phyloP scores from a whole-genome alignment of 306 rosid species.

The Vicia faba region DNA sequence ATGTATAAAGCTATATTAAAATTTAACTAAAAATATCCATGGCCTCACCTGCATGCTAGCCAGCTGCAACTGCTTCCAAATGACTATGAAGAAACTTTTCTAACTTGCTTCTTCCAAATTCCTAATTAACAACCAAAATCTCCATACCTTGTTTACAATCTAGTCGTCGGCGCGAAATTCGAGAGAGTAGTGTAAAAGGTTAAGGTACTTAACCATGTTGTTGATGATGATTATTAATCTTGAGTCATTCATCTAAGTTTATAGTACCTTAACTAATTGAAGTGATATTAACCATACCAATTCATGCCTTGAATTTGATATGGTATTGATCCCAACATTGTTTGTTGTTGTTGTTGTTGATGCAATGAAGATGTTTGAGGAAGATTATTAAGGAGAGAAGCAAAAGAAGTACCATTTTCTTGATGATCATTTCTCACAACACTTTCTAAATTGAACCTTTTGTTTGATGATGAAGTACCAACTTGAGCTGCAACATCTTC shows the following conservation, averaged over 20 bases:
- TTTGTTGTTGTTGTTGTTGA: constrained; percentile 44
- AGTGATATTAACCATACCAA: constrained; percentile 56
- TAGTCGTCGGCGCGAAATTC: constrained; percentile 27
- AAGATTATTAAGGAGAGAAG: constrained; percentile 68
- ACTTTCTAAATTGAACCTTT: constrained; percentile 59
- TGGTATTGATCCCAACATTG: constrained; percentile 59
- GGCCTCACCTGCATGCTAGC: constrained; percentile 43
- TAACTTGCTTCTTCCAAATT: constrained; percentile 40
- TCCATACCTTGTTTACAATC: constrained; percentile 44
- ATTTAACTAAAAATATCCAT: constrained; percentile 48
- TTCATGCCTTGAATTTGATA: constrained; percentile 64
- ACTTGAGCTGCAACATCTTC: constrained; percentile 35
- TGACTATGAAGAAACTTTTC: constrained; percentile 29
- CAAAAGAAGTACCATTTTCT: constrained; percentile 50
- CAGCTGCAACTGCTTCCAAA: constrained; percentile 39
- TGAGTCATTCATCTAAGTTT: constrained; percentile 2
- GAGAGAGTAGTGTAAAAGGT: constrained; percentile 14
- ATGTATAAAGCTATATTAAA: constrained; percentile 45
- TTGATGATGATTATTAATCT: neutral
- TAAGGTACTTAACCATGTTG: constrained; percentile 10
- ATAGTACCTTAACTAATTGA: constrained; percentile 15
- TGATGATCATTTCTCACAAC: constrained; percentile 43
- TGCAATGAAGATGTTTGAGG: constrained; percentile 71
- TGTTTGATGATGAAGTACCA: constrained; percentile 45
- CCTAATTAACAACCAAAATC: constrained; percentile 49